These are phyloP conservation scores for Arthrobotrys sinensis DNA, from an alignment of 2,329 filamentous ascomycete species.

Conservation along the genomic window DNA sequence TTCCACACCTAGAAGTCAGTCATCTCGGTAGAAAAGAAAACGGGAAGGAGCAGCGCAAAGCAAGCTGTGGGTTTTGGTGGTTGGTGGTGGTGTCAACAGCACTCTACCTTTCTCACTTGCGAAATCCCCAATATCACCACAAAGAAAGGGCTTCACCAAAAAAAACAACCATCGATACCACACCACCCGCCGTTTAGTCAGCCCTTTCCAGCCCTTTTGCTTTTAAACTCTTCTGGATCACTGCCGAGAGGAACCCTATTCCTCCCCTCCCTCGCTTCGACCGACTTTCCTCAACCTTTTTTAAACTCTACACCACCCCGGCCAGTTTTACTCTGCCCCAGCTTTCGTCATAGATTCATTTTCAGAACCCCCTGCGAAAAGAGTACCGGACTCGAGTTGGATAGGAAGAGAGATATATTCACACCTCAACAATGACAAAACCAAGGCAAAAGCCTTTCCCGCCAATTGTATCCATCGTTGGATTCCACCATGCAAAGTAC, in stretches of 20 bases:
- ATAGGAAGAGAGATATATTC: not conserved
- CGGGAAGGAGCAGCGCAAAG: slow-evolving; percentile 17
- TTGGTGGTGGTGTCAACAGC: slow-evolving; percentile 17
- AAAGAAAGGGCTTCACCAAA: not conserved
- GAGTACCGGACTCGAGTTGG: slow-evolving; percentile 2
- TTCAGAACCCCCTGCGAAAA: slow-evolving; percentile 7
- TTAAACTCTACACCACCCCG: slow-evolving; percentile 14
- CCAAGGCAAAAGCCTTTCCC: slow-evolving; percentile 69
- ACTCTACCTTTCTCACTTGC: not conserved
- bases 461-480: slow-evolving; percentile 83
- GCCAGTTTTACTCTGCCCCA: not conserved
- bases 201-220: slow-evolving; percentile 8
- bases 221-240: slow-evolving; percentile 21
- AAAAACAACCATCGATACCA: not conserved
- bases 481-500: slow-evolving; percentile 83
- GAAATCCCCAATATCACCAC: not conserved
- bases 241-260: slow-evolving; percentile 24
- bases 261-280: slow-evolving; percentile 17
- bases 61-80: not conserved
- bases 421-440: slow-evolving; percentile 41
- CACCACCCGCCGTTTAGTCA: slow-evolving; percentile 6
- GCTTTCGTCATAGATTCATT: slow-evolving; percentile 24
- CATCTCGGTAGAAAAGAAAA: slow-evolving; percentile 20
- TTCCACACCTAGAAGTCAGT: not conserved
- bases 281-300: slow-evolving; percentile 16